Conservation (phyloP, 2,329 filamentous ascomycete species). For the Zymoseptoria crescenta region DNA sequence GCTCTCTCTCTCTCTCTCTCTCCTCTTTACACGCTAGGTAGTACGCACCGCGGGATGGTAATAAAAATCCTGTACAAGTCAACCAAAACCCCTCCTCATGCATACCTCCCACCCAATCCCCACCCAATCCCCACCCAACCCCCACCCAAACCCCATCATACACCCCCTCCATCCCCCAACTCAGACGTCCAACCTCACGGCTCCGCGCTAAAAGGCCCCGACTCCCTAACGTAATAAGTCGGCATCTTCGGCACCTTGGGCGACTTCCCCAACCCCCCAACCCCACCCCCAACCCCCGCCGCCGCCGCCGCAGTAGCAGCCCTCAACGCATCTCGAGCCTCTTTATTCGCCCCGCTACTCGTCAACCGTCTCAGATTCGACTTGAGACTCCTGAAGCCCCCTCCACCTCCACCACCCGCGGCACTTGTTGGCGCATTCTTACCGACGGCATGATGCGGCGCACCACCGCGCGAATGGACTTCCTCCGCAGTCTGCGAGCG, state of each 20-base stretch:
- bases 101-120: no score
- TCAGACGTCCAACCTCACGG: slow-evolving; percentile 12
- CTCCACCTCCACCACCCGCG: no score
- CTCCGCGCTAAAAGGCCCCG: slow-evolving; percentile 30
- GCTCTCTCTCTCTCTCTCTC: no score
- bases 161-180: no score
- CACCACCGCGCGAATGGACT: slow-evolving; percentile 5
- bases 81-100: no score
- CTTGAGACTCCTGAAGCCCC: slow-evolving; percentile 40
- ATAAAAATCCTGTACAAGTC: no score
- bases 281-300: background rate
- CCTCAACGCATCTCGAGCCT: slow-evolving; percentile 33
- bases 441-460: slow-evolving; percentile 14
- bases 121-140: no score
- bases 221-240: slow-evolving; percentile 29
- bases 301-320: no score
- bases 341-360: slow-evolving; percentile 40
- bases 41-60: no score
- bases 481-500: slow-evolving; percentile 27
- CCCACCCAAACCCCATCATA: no score
- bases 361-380: slow-evolving; percentile 56
- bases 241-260: slow-evolving; percentile 44
- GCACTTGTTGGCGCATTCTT: slow-evolving; percentile 30
- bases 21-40: no score
- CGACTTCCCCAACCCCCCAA: slow-evolving; percentile 29